These are phyloP conservation scores for Neopestalotiopsis rosae DNA, from an alignment of 2,329 filamentous ascomycete genomes.

Conservation along the genomic window DNA sequence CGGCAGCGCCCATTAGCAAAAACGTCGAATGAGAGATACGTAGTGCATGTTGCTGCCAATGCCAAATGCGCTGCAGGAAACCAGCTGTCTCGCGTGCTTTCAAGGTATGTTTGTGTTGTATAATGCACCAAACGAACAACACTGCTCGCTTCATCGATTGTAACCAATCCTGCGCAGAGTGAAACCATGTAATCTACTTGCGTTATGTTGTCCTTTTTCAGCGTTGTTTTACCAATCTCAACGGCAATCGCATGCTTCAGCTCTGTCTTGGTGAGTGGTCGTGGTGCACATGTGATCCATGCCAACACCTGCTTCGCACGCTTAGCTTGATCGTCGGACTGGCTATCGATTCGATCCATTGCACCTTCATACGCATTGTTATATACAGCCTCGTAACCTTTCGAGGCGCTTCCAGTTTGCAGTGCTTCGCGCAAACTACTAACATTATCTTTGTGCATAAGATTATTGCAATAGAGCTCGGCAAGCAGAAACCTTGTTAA, in stretches of 20 bases:
- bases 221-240: slow-evolving; percentile 25
- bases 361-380: slow-evolving; percentile 47
- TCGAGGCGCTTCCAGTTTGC: slow-evolving; percentile 31
- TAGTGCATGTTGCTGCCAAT: slow-evolving; percentile 34
- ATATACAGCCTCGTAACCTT: slow-evolving; percentile 39
- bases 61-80: slow-evolving; percentile 35
- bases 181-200: slow-evolving; percentile 37
- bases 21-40: slow-evolving; percentile 39
- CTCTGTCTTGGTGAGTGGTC: slow-evolving; percentile 38
- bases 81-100: slow-evolving; percentile 31
- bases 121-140: slow-evolving; percentile 49
- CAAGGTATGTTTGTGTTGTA: slow-evolving; percentile 49
- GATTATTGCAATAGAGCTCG: slow-evolving; percentile 39
- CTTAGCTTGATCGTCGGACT: slow-evolving; percentile 32
- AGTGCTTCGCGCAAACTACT: no score
- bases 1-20: slow-evolving; percentile 6
- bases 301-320: slow-evolving; percentile 43
- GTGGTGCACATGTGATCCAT: slow-evolving; percentile 45
- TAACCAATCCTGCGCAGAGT: slow-evolving; percentile 47
- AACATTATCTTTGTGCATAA: slow-evolving; percentile 36
- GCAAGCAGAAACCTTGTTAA: slow-evolving; percentile 43
- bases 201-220: slow-evolving; percentile 41
- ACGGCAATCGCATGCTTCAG: slow-evolving; percentile 48
- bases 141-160: slow-evolving; percentile 41
- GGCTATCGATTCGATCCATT: slow-evolving; percentile 46